Evolutionary conservation across 139 green algal genomes (phyloP).

Genomic region (Picochlorum sp.): DNA sequence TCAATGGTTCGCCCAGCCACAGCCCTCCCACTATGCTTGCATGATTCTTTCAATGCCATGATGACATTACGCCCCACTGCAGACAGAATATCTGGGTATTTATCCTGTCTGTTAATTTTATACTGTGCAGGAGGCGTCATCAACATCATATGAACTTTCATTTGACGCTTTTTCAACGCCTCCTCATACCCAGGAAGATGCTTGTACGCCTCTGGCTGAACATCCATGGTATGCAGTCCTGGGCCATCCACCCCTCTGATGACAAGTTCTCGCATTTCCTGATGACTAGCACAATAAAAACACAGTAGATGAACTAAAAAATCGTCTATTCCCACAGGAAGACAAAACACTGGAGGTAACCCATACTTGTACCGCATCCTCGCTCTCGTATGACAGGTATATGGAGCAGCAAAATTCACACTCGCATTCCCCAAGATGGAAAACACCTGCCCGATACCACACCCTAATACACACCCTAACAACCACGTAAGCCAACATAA

Average conservation of each 20-base stretch:
- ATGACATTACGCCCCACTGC: no score
- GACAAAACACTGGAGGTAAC: conserved; percentile 24
- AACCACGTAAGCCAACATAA: conserved; percentile 19
- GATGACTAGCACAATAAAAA: conserved; percentile 27
- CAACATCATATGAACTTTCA: no score
- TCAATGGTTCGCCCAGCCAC: no score
- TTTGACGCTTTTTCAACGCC: not conserved
- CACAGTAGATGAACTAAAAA: conserved; percentile 36
- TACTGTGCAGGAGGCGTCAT: no score
- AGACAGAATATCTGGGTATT: no score
- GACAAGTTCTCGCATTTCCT: conserved; percentile 27
- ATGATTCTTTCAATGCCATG: no score
- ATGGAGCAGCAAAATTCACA: conserved; percentile 32
- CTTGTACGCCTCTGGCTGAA: conserved; percentile 19
- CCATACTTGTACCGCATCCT: conserved; percentile 27
- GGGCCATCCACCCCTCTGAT: conserved; percentile 38
- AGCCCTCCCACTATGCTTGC: no score
- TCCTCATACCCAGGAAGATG: not conserved
- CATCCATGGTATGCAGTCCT: conserved; percentile 31
- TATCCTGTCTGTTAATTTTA: no score
- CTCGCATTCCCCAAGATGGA: conserved; percentile 24
- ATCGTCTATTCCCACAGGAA: conserved; percentile 33
- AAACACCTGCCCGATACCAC: conserved; percentile 22
- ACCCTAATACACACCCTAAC: conserved; percentile 20
- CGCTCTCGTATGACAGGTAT: conserved; percentile 30